A percentile compares a stretch with the other conserved stretches of the same genome.
Conservation (phyloP, 495 filamentous ascomycete species). For the Parachaetomium inaequale region DNA sequence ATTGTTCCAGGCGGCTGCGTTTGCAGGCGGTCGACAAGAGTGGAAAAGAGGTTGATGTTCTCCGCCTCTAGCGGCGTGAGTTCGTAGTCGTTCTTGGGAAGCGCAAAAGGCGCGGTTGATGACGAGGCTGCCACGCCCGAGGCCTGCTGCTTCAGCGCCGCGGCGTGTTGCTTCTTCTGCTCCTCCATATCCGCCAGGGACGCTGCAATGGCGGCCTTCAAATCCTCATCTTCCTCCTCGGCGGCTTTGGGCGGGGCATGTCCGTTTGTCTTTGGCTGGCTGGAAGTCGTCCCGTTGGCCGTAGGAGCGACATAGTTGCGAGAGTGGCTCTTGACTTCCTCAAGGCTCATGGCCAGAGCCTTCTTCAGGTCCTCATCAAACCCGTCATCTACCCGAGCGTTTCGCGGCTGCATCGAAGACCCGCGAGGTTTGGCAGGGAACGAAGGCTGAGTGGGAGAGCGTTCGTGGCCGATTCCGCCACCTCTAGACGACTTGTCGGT, state of each 20-base stretch:
- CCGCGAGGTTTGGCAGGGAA: conserved; percentile 38
- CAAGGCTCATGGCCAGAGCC: conserved; percentile 92
- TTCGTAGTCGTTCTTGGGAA: conserved; percentile 89
- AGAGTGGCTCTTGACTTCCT: conserved; percentile 73
- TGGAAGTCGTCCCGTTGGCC: conserved; percentile 31
- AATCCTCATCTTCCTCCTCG: conserved; percentile 85
- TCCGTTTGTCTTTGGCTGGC: conserved; percentile 40
- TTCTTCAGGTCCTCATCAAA: conserved; percentile 94
- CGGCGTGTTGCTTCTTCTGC: conserved; percentile 87
- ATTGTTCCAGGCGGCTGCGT: conserved; percentile 95
- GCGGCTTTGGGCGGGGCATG: conserved; percentile 44
- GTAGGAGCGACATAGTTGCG: conserved; percentile 42
- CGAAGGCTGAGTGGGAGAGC: conserved; percentile 33
- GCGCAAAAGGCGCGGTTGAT: conserved; percentile 42
- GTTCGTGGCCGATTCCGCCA: conserved; percentile 25
- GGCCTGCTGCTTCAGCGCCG: conserved; percentile 70
- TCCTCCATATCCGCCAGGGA: conserved; percentile 98
- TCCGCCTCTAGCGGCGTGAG: conserved; percentile 91
- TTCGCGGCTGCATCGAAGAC: conserved; percentile 79
- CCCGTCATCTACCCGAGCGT: conserved; percentile 72
- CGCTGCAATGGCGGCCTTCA: conserved; percentile 94
- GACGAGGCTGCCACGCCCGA: conserved; percentile 38
- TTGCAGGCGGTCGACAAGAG: conserved; percentile 89
- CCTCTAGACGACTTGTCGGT: conserved; percentile 63
- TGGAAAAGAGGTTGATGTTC: conserved; percentile 95